Evolutionary conservation across 2,329 filamentous ascomycete genomes (phyloP).

Genomic region (Fusarium newnesense): DNA sequence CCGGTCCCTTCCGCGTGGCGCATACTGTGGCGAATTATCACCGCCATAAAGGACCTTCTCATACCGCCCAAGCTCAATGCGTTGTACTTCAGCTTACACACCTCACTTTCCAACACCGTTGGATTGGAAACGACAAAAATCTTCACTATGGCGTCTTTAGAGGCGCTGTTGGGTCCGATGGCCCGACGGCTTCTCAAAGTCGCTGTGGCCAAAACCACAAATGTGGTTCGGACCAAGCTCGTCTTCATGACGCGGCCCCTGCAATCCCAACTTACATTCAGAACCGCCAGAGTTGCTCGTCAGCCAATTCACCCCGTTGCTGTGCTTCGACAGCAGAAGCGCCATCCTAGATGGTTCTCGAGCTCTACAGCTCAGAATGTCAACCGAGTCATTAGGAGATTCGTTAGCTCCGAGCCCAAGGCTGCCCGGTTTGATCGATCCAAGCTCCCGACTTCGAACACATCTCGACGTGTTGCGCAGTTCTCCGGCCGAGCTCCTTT

Average conservation of each 20-base stretch:
- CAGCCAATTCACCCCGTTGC: constrained; percentile 66
- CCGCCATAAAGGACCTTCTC: constrained; percentile 38
- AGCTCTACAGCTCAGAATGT: constrained; percentile 55
- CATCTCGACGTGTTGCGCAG: constrained; percentile 63
- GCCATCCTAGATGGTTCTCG: constrained; percentile 60
- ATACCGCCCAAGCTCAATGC: constrained; percentile 23
- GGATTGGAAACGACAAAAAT: constrained; percentile 36
- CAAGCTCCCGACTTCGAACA: constrained; percentile 61
- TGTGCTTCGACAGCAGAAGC: constrained; percentile 60
- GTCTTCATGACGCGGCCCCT: constrained; percentile 56
- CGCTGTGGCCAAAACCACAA: constrained; percentile 62
- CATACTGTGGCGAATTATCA: constrained; percentile 46
- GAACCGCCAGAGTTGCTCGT: constrained; percentile 52
- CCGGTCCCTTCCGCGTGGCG: constrained; percentile 47
- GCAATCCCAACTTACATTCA: constrained; percentile 57
- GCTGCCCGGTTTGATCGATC: constrained; percentile 57
- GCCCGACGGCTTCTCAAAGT: constrained; percentile 65
- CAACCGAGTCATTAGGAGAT: constrained; percentile 60
- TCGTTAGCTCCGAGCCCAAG: constrained; percentile 57
- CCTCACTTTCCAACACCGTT: constrained; percentile 35
- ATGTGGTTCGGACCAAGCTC: constrained; percentile 62
- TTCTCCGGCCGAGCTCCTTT: constrained; percentile 85
- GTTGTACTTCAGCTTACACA: constrained; percentile 30
- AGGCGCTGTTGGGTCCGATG: constrained; percentile 67
- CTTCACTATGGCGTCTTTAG: constrained; percentile 63